phyloP scores from a whole-genome alignment of 768 basidiomycete genomes.

The Boletus rubroflammeus region DNA sequence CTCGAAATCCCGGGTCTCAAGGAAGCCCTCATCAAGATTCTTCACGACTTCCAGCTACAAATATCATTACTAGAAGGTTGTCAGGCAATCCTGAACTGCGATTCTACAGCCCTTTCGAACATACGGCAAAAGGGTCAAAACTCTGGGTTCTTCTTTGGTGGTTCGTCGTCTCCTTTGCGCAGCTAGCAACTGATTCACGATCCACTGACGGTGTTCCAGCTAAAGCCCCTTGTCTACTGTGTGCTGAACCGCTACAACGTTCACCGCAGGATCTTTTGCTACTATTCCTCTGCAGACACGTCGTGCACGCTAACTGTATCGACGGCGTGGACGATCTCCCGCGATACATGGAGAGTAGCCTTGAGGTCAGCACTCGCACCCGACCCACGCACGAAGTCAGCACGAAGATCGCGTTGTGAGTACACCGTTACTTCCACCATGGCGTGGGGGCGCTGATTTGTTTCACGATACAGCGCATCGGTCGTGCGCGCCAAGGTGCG shows the following conservation, averaged over 20 bases:
- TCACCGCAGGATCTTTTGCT: conserved; percentile 59
- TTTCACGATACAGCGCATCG: conserved; percentile 50
- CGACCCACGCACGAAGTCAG: conserved; percentile 46
- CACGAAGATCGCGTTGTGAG: conserved; percentile 79
- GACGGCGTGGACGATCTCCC: conserved; percentile 64
- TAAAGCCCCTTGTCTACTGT: conserved; percentile 64
- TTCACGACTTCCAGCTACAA: conserved; percentile 94
- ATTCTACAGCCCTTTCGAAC: conserved; percentile 69
- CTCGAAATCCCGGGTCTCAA: conserved; percentile 95
- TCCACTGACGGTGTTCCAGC: conserved; percentile 38
- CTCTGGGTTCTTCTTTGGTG: conserved; percentile 70
- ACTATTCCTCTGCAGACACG: conserved; percentile 84
- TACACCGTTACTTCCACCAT: neutral
- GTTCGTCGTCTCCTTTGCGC: conserved; percentile 41
- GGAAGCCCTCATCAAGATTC: conserved; percentile 91
- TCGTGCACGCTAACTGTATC: conserved; percentile 78
- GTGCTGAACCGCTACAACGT: conserved; percentile 54
- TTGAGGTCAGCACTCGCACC: conserved; percentile 41
- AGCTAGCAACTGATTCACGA: neutral
- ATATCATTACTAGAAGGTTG: conserved; percentile 92
- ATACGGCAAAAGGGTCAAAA: conserved; percentile 74
- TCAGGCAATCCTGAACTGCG: conserved; percentile 79
- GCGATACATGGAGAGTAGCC: conserved; percentile 49
- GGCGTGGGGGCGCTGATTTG: neutral
- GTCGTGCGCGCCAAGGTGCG: conserved; percentile 60